Evolutionary conservation across 2,329 filamentous ascomycete genomes (phyloP), one percentile per base, ranked within the genome.

Genomic region (Falciphora oryzae): DNA sequence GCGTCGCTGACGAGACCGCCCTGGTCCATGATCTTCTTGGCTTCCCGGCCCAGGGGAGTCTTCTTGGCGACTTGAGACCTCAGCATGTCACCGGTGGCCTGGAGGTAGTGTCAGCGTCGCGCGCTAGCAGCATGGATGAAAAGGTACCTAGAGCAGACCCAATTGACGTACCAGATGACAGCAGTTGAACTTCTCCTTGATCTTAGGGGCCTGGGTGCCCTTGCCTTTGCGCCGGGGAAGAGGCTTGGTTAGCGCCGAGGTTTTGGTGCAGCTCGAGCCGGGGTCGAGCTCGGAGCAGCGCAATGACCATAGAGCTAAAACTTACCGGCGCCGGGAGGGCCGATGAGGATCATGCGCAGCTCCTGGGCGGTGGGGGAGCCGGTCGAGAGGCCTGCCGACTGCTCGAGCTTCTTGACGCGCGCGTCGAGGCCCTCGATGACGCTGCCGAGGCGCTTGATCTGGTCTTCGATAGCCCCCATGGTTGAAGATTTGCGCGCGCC

Each of bases 1-100:
- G 98, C 94, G 79, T 99, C 95, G 78, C 93, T 96, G 77, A 99
- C 95, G 66, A 99, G 88, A 71, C 94, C 94, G 73, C 95, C 95
- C 77, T 94, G 90, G 76, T 99, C 95, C 95, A 99, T 99, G 79
- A 99, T 99, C 88, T 98, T 98, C 89, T 99, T 99, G 70, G 95
- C 95, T 83, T 97, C 93, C 75, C 91, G 87, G 72, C 95, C 95
- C 69, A 99, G 88, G 66, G 91, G 80, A 65, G 95, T 99, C 88
- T 98, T 97, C 82, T 96, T 96, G 70, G 94, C 91, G 75, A 99
- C 95, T 80, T 99, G 95, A 71, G 93, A 96, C 75, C 95, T 93
- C 75, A 99, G 87, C 95, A 99, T 99, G 80, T 99, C 95, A 77
- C 95, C 95, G 66, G 95, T 99, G 69, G 95, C 95, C 93, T 97